These are phyloP conservation scores for Trametes sanguinea DNA, from an alignment of 768 basidiomycete species.

Conservation along the genomic window DNA sequence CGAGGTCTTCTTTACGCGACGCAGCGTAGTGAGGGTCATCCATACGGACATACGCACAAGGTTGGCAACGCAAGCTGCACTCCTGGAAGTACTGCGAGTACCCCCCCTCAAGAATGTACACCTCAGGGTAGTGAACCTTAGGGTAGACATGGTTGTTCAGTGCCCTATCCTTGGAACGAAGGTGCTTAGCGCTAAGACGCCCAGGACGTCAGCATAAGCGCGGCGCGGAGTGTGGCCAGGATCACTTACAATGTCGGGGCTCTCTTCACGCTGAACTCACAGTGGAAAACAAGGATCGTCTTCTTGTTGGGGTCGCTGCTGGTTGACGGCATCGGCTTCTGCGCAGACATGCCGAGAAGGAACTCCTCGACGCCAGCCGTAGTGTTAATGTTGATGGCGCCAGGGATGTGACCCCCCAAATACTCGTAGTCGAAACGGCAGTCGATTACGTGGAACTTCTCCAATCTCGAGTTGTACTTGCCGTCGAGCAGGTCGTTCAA, in stretches of 20 bases:
- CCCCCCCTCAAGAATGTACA: constrained; percentile 96
- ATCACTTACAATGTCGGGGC: constrained; percentile 89
- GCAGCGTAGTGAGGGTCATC: constrained; percentile 85
- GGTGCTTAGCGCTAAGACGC: constrained; percentile 77
- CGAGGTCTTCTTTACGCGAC: constrained; percentile 83
- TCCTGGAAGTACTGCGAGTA: constrained; percentile 85
- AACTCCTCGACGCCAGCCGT: constrained; percentile 78
- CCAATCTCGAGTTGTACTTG: constrained; percentile 61
- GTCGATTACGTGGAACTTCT: constrained; percentile 82
- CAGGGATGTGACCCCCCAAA: constrained; percentile 87
- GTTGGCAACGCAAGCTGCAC: constrained; percentile 72
- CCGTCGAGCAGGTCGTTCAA: constrained; percentile 80
- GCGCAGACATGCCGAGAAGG: constrained; percentile 58
- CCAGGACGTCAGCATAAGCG: background rate
- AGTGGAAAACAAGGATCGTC: constrained; percentile 93
- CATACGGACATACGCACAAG: constrained; percentile 87
- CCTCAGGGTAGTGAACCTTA: constrained; percentile 91
- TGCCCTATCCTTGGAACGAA: constrained; percentile 87
- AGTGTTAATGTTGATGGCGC: constrained; percentile 90
- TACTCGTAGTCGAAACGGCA: constrained; percentile 99
- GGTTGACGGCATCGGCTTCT: constrained; percentile 63
- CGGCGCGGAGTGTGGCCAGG: background rate
- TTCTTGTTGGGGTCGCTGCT: constrained; percentile 77
- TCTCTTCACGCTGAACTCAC: constrained; percentile 94
- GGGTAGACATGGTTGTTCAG: constrained; percentile 90